Percentiles rank a stretch among this genome's conserved stretches.
These are phyloP conservation scores for Coemansia sp. DNA, from an alignment of 192 early-diverging fungal genomes.

Conservation along the genomic window DNA sequence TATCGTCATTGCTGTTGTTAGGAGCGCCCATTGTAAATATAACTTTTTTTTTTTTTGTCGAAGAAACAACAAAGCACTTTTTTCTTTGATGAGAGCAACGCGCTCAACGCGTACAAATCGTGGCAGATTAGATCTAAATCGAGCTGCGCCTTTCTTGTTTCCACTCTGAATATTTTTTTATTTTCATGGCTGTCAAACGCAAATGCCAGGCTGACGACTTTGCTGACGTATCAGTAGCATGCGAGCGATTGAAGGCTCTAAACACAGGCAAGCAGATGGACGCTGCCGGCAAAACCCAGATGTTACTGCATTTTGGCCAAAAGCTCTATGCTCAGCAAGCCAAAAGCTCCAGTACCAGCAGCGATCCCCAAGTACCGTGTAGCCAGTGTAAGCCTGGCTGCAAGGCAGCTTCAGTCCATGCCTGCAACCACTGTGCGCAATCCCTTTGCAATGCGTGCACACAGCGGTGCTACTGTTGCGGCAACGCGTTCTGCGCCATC, in stretches of 20 bases:
- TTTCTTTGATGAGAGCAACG: background rate
- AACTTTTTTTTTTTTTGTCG: background rate
- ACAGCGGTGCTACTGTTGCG: constrained; percentile 38
- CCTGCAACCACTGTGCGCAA: constrained; percentile 32
- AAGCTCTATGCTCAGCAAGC: constrained; percentile 17
- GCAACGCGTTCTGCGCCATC: constrained; percentile 26
- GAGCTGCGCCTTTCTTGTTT: too few species aligned
- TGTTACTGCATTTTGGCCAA: constrained; percentile 49
- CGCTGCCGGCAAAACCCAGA: constrained; percentile 24
- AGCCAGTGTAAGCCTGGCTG: constrained; percentile 10
- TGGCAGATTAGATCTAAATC: too few species aligned
- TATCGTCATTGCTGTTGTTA: background rate
- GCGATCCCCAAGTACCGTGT: constrained; percentile 7
- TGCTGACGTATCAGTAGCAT: background rate
- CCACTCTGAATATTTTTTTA: too few species aligned
- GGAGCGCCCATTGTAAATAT: constrained; percentile 5
- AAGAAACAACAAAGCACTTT: background rate
- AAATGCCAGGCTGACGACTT: constrained; percentile 20
- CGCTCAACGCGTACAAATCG: background rate
- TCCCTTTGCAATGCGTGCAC: constrained; percentile 23
- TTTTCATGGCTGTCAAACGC: constrained; percentile 30
- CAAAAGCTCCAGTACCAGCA: background rate
- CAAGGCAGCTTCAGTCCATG: background rate
- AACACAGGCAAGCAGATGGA: constrained; percentile 26
- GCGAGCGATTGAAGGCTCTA: constrained; percentile 12